These are phyloP conservation scores for Teunomyces aglyptinius DNA, from an alignment of 805 yeast genomes.

Conservation along the genomic window DNA sequence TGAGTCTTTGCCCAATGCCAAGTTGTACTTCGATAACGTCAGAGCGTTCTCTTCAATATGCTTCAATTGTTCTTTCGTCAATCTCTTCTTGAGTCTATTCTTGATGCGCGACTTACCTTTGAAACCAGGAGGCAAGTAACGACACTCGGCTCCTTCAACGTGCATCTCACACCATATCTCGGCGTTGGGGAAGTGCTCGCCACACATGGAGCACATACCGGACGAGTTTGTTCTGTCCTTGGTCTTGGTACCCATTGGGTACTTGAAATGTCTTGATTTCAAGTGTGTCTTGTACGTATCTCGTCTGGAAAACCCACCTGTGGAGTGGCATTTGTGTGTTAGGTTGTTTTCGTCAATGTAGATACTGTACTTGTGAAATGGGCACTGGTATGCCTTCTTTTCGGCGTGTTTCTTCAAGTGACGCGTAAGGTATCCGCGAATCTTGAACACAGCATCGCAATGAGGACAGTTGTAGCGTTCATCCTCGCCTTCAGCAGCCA, in stretches of 20 bases:
- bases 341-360: constrained; percentile 39
- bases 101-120: constrained; percentile 44
- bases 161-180: constrained; percentile 53
- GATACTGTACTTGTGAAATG: constrained; percentile 42
- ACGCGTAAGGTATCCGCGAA: constrained; percentile 54
- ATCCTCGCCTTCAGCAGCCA: constrained; percentile 17
- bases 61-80: constrained; percentile 23
- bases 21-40: constrained; percentile 8
- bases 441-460: constrained; percentile 49
- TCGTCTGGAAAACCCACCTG: constrained; percentile 58
- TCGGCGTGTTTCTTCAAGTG: constrained; percentile 53
- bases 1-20: constrained; percentile 4
- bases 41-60: constrained; percentile 13
- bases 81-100: constrained; percentile 40
- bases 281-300: constrained; percentile 60
- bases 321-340: constrained; percentile 51
- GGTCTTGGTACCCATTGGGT: constrained; percentile 54
- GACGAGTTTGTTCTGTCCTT: constrained; percentile 40
- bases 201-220: constrained; percentile 58
- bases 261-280: constrained; percentile 54
- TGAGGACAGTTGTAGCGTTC: constrained; percentile 42
- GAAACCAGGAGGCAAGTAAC: constrained; percentile 41
- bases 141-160: constrained; percentile 50
- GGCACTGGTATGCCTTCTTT: constrained; percentile 54
- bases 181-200: constrained; percentile 46